phyloP scores from a whole-genome alignment of 768 basidiomycete species.

The Xanthoconium stramineum region DNA sequence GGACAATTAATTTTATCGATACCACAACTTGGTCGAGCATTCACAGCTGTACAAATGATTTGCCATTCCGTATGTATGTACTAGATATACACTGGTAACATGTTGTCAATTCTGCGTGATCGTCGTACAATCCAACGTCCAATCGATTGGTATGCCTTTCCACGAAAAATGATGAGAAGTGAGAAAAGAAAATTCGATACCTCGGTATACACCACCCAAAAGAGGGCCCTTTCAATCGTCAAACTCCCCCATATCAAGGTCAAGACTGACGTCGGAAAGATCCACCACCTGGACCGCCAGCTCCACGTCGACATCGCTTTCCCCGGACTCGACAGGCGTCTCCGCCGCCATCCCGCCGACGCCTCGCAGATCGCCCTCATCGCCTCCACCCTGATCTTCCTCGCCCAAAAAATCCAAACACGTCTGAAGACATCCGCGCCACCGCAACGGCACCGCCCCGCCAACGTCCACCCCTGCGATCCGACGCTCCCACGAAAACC shows the following conservation, averaged over 20 bases:
- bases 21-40: no score
- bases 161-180: background rate
- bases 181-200: background rate
- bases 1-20: no score
- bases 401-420: slow-evolving; percentile 60
- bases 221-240: slow-evolving; percentile 12
- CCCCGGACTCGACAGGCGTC: background rate
- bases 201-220: background rate
- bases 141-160: background rate
- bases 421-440: slow-evolving; percentile 64
- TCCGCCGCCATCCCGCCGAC: no score
- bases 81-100: slow-evolving; percentile 7
- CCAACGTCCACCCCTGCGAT: slow-evolving; percentile 53
- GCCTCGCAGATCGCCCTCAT: no score
- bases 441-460: slow-evolving; percentile 54
- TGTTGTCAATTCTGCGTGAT: background rate
- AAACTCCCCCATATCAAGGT: slow-evolving; percentile 23
- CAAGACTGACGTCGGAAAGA: slow-evolving; percentile 11
- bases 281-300: slow-evolving; percentile 22
- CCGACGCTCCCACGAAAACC: slow-evolving; percentile 60
- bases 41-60: no score
- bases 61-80: background rate
- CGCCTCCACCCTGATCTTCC: background rate
- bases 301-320: slow-evolving; percentile 13
- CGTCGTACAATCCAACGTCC: slow-evolving; percentile 11